Evolutionary conservation across 306 rosid species (phyloP), one percentile per base, ranked within the genome.

Genomic region (Cicer yamashitae): DNA sequence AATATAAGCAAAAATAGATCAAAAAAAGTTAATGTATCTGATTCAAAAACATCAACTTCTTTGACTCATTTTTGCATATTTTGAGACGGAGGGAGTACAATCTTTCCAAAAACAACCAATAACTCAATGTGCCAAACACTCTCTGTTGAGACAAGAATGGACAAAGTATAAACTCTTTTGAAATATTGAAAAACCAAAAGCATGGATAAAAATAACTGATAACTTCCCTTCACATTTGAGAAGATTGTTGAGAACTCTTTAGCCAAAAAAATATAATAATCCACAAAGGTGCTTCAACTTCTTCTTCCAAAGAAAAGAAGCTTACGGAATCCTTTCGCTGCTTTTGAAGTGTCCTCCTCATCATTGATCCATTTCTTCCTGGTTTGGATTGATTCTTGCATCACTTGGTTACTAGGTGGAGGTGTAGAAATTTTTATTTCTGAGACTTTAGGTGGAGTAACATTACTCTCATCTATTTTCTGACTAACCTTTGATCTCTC

Each of bases 321-420:
- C 89, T 88, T 94, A 46, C 94, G 90, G 41, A 92, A 89, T 67
- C 97, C 99, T 77, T 88, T 94, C 17, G 86, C 82, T 1, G 92
- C 82, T 82, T 94, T 94, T 2, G 98, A 83, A 63, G 92, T 80
- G 85, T 84, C 87, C 60, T 89, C 98, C 67, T 90, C 96, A n/a
- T 80, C 96, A 25, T 83, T 87, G 73, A 82, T 89, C 99, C 99
- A 94, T 84, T 94, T 94, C 93, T 92, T 94, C 86, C 98, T 87
- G 59, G 93, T 84, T 77, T 87, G 89, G 67, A 67, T 54, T 46
- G 82, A 56, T 79, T 87, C 97, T 0, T 78, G 47, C 37, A 44
- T 72, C 74, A 59, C 81, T 70, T 79, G 88, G 56, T 77, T 76
- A 77, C 75, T 83, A 7, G 87, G 85, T 2, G 96, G 96, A 44